A percentile compares a stretch with the other conserved stretches of the same genome.
Conservation (phyloP, 306 rosid genomes). For the Dryas alaskensis region DNA sequence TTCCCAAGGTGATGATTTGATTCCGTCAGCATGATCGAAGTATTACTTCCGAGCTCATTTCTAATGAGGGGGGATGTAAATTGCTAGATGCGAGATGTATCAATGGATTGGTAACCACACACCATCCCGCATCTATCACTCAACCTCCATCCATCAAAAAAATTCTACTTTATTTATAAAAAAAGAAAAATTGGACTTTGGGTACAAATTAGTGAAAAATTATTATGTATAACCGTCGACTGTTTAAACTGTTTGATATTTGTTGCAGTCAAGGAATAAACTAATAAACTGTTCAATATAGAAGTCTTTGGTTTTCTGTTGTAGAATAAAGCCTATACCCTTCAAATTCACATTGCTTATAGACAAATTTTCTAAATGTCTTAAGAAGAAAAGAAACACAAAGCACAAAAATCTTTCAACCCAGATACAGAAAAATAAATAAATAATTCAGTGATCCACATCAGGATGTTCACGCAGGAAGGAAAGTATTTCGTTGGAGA, state of each 20-base stretch:
- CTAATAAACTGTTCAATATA: background rate
- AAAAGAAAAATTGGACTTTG: no score
- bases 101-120: no score
- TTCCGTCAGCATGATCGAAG: no score
- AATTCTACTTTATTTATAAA: no score
- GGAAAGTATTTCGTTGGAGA: slow-evolving; percentile 32
- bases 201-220: background rate
- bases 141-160: no score
- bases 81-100: no score
- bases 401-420: background rate
- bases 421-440: background rate
- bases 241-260: no score
- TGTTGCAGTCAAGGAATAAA: background rate
- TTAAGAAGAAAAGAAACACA: background rate
- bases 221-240: no score
- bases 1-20: no score
- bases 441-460: background rate
- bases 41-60: no score
- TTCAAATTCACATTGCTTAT: background rate
- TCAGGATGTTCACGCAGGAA: slow-evolving; percentile 29
- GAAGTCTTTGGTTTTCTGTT: background rate
- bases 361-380: background rate
- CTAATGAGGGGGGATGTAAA: no score
- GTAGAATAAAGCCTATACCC: background rate
- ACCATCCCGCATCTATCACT: no score